A percentile compares a stretch with the other conserved stretches of the same genome.
These are phyloP conservation scores for Pseudoneurospora amorphoporcata DNA, from an alignment of 495 filamentous ascomycete species.

Conservation along the genomic window DNA sequence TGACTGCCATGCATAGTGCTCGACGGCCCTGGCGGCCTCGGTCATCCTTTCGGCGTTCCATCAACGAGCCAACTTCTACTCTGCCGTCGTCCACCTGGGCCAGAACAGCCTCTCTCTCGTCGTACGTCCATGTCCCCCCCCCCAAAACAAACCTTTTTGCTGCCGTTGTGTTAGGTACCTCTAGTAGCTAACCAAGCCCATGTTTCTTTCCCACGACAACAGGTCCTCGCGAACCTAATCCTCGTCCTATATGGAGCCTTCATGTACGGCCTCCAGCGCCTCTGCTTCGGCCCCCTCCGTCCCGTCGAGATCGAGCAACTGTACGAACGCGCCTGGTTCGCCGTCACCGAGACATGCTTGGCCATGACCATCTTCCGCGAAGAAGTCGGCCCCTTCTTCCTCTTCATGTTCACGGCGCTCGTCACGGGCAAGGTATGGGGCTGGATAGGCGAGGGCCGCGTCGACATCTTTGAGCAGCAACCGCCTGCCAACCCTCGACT, in stretches of 20 bases:
- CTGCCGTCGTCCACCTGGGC: slow-evolving; percentile 87
- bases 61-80: slow-evolving; percentile 94
- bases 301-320: slow-evolving; percentile 93
- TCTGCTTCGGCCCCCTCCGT: slow-evolving; percentile 85
- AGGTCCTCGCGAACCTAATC: slow-evolving; percentile 84
- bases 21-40: slow-evolving; percentile 65
- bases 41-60: slow-evolving; percentile 86
- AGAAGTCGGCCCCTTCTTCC: slow-evolving; percentile 83
- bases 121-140: slow-evolving; percentile 37
- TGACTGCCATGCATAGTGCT: slow-evolving; percentile 40
- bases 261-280: slow-evolving; percentile 76
- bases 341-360: slow-evolving; percentile 89
- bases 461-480: slow-evolving; percentile 91
- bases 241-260: slow-evolving; percentile 65
- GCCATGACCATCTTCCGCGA: slow-evolving; percentile 99
- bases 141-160: neutral
- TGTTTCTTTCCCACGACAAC: slow-evolving; percentile 1
- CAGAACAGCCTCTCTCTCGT: slow-evolving; percentile 93
- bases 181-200: neutral
- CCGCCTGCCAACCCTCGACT: slow-evolving; percentile 79
- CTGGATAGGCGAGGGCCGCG: slow-evolving; percentile 92
- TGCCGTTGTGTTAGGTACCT: neutral
- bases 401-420: slow-evolving; percentile 91
- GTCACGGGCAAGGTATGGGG: slow-evolving; percentile 93
- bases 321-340: slow-evolving; percentile 96